Evolutionary conservation across 306 rosid species (phyloP).

Genomic region (Amphicarpaea edgeworthii): DNA sequence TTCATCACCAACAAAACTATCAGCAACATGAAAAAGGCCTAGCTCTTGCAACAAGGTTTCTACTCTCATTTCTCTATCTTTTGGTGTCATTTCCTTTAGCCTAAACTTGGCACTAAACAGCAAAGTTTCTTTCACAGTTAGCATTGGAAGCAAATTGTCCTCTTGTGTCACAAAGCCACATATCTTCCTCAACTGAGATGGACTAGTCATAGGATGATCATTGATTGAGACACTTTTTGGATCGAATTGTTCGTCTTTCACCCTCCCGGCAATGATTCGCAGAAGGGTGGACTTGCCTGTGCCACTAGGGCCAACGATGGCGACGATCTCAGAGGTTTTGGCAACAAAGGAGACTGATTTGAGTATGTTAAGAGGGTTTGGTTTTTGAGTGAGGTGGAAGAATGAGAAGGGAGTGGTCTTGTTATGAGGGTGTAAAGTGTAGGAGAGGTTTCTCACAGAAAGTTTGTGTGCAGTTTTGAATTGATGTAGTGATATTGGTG

Average conservation of each 20-base stretch:
- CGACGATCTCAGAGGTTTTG: constrained; percentile 74
- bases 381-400: constrained; percentile 50
- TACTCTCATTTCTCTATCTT: constrained; percentile 66
- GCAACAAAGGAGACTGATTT: constrained; percentile 82
- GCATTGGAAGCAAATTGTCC: constrained; percentile 82
- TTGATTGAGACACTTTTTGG: constrained; percentile 66
- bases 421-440: constrained; percentile 56
- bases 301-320: constrained; percentile 91
- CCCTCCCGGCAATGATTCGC: constrained; percentile 68
- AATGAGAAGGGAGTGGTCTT: constrained; percentile 49
- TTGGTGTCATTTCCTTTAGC: constrained; percentile 60
- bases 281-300: constrained; percentile 91
- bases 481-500: constrained; percentile 41
- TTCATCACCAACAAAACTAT: constrained; percentile 83
- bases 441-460: constrained; percentile 64
- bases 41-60: constrained; percentile 79
- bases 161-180: constrained; percentile 93
- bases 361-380: constrained; percentile 65
- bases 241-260: constrained; percentile 57
- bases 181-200: constrained; percentile 68
- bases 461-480: constrained; percentile 52
- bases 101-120: constrained; percentile 79
- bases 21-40: constrained; percentile 74
- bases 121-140: constrained; percentile 84
- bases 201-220: constrained; percentile 56